Evolutionary conservation across 1,139 yeast species (phyloP).

Genomic region (Suhomyces terraborum): DNA sequence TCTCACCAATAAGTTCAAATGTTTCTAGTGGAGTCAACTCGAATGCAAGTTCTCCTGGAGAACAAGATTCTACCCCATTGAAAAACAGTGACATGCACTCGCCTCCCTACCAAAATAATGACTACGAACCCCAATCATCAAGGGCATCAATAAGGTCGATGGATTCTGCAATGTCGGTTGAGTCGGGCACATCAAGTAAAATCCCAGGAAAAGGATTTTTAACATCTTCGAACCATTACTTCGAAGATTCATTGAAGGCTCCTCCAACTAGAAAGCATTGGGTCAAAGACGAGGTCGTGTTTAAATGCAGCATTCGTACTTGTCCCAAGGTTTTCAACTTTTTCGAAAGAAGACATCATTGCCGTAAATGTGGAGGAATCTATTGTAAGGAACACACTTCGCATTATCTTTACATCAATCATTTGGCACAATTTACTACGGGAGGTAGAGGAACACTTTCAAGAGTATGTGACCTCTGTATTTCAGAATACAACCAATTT

Average conservation of each 20-base stretch:
- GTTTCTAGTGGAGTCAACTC: conserved; percentile 6
- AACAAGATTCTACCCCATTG: conserved; percentile 1
- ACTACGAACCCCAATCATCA: conserved; percentile 20
- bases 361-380: conserved; percentile 90
- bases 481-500: conserved; percentile 63
- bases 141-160: conserved; percentile 37
- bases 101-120: conserved; percentile 11
- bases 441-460: conserved; percentile 74
- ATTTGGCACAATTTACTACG: conserved; percentile 69
- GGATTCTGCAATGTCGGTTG: conserved; percentile 39
- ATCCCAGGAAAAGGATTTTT: conserved; percentile 10
- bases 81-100: neutral
- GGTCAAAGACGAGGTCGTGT: conserved; percentile 69
- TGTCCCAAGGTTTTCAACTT: conserved; percentile 69
- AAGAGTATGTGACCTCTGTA: conserved; percentile 79
- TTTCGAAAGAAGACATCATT: conserved; percentile 89
- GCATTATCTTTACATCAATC: conserved; percentile 62
- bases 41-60: conserved; percentile 12
- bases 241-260: conserved; percentile 36
- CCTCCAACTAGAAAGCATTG: conserved; percentile 74
- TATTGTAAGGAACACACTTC: conserved; percentile 73
- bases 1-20: conserved; percentile 14
- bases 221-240: conserved; percentile 21
- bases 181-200: conserved; percentile 26
- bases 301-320: conserved; percentile 56